These are phyloP conservation scores for Globisporangium iwayamae DNA, from an alignment of 352 stramenopile species.

Conservation along the genomic window DNA sequence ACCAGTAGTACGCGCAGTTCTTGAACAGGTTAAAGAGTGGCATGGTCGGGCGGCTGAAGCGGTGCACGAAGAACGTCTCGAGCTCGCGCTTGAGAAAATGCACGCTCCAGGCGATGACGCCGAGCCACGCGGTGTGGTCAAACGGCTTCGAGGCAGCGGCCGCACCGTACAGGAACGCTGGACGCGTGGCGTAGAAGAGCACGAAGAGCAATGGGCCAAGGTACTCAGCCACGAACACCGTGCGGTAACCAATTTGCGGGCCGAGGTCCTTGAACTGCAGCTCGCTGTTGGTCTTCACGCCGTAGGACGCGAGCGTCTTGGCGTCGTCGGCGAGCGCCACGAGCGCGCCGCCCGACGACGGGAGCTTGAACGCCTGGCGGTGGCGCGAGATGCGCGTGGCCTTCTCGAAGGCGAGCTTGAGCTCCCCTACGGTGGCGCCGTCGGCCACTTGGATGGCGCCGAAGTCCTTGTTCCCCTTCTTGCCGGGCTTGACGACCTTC, in stretches of 20 bases:
- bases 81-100: slow-evolving; percentile 88
- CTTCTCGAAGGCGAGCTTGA: slow-evolving; percentile 63
- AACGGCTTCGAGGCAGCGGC: slow-evolving; percentile 34
- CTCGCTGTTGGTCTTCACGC: slow-evolving; percentile 44
- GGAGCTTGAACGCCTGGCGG: slow-evolving; percentile 65
- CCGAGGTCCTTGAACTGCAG: slow-evolving; percentile 81
- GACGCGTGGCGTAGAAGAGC: slow-evolving; percentile 65
- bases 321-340: slow-evolving; percentile 55
- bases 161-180: slow-evolving; percentile 69
- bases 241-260: slow-evolving; percentile 86
- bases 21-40: slow-evolving; percentile 88
- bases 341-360: slow-evolving; percentile 25
- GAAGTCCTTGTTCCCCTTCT: slow-evolving; percentile 53
- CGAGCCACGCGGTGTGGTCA: slow-evolving; percentile 46
- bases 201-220: slow-evolving; percentile 83
- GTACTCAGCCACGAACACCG: slow-evolving; percentile 87
- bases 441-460: slow-evolving; percentile 35
- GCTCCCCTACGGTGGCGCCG: slow-evolving; percentile 36
- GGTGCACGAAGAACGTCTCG: slow-evolving; percentile 88
- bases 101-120: slow-evolving; percentile 58
- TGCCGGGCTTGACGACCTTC: slow-evolving; percentile 54
- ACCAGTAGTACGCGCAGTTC: slow-evolving; percentile 90
- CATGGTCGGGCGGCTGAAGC: slow-evolving; percentile 87
- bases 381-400: slow-evolving; percentile 42
- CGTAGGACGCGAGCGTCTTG: slow-evolving; percentile 52